Conservation (phyloP, 805 yeast species). For the Kodamaea fukazawae region DNA sequence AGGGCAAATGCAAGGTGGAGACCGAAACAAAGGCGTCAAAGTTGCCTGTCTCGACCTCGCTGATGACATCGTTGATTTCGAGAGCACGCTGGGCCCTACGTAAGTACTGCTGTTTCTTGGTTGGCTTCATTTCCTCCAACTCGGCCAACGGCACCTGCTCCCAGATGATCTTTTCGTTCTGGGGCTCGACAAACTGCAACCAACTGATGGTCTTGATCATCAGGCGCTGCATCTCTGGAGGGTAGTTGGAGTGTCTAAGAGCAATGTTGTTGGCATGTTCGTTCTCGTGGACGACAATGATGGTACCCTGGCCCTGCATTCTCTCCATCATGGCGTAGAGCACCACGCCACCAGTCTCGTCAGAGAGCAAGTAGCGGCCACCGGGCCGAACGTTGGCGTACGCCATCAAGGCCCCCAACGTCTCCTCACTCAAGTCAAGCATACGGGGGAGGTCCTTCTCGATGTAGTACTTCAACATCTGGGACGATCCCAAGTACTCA, state of each 20-base stretch:
- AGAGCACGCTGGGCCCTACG: slow-evolving; percentile 60
- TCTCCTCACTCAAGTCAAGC: slow-evolving; percentile 81
- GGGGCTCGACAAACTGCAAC: slow-evolving; percentile 82
- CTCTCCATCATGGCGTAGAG: slow-evolving; percentile 85
- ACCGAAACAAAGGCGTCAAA: slow-evolving; percentile 78
- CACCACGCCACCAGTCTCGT: slow-evolving; percentile 93
- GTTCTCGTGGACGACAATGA: slow-evolving; percentile 81
- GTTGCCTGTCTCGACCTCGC: slow-evolving; percentile 46
- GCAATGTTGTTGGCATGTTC: slow-evolving; percentile 86
- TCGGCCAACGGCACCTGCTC: slow-evolving; percentile 50
- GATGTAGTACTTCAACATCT: slow-evolving; percentile 66
- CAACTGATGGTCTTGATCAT: slow-evolving; percentile 71
- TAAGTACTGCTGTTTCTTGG: slow-evolving; percentile 63
- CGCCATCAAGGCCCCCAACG: slow-evolving; percentile 72
- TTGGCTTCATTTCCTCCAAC: slow-evolving; percentile 52
- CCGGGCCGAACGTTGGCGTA: slow-evolving; percentile 85
- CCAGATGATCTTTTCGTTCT: slow-evolving; percentile 48
- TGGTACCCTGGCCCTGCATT: slow-evolving; percentile 73
- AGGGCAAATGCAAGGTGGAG: slow-evolving; percentile 66
- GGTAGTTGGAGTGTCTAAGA: slow-evolving; percentile 61
- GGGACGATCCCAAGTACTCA: slow-evolving; percentile 68
- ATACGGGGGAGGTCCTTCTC: slow-evolving; percentile 75
- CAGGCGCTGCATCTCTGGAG: slow-evolving; percentile 48
- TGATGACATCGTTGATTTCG: slow-evolving; percentile 49
- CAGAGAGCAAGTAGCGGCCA: slow-evolving; percentile 82